Base-by-base conservation (phyloP, 352 stramenopile genomes). In the Globisporangium camurandrum region DNA sequence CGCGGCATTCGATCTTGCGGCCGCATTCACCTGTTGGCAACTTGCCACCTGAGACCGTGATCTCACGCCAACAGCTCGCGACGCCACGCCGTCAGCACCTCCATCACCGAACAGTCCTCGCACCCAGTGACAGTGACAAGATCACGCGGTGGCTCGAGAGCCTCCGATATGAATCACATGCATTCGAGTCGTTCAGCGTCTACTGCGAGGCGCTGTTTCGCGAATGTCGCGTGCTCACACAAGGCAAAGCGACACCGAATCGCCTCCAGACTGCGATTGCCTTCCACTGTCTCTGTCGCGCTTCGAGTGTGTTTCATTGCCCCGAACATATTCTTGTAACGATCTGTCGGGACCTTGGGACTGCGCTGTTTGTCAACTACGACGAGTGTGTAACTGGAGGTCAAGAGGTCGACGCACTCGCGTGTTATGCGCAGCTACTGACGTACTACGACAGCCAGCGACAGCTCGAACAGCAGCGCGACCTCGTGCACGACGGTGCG, bases 141-240 rank as follows among this genome's bases (percentile, higher is more conserved):
- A 80, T 90, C 57, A 75, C 61, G 7, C 57, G 51, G 24, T 90
- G 79, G 79, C 68, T 90, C 17, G 41, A 66, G 4, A 81, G 65
- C 36, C 65, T 90, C 16, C 57, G 67, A 30, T 50, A 44, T 1
- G 75, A 88, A 49, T 39, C 44, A 12, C 41, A 46, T 1, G 56
- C 56, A 31, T 90, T 75, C 51, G 67, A 67, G 39, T 90, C 79
- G 23, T 90, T 84, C 47, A 75, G 71, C 38, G 59, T 88, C 27
- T 88, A 87, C 46, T 87, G 75, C 40, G 71, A 90, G 46, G 84
- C 80, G 61, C 60, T 88, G 9, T 86, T 90, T 46, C 71, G 60
- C 30, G 76, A 90, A 46, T 82, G 69, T 37, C 61, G 63, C 26
- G 67, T 78, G 23, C 48, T 90, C 17, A 62, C 72, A n/a, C 64